Percentiles rank a stretch among this genome's conserved stretches.
Evolutionary conservation across 805 yeast species (phyloP).

Genomic region (Yamadazyma philogaea): DNA sequence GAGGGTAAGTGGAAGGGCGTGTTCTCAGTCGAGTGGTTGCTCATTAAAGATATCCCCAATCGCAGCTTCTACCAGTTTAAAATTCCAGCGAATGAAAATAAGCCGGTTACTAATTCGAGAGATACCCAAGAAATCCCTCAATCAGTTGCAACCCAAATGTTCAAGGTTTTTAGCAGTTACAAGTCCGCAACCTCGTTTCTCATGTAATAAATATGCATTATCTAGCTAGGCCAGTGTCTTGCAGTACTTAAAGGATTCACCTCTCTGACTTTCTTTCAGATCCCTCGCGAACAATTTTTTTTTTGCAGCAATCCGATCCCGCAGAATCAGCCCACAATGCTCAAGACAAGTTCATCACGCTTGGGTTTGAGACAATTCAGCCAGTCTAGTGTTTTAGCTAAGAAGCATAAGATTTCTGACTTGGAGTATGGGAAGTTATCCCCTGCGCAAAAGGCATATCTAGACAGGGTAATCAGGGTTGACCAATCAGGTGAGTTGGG

Average conservation of each 20-base stretch:
- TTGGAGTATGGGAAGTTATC: constrained; percentile 38
- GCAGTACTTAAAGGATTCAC: not conserved
- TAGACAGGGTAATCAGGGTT: constrained; percentile 77
- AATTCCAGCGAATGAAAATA: constrained; percentile 44
- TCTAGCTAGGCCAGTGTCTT: not conserved
- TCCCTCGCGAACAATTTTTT: not conserved
- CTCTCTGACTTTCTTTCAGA: not conserved
- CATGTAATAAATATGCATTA: not conserved
- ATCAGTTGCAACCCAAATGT: constrained; percentile 45
- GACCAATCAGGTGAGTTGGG: constrained; percentile 99
- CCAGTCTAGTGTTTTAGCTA: not conserved
- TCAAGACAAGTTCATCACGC: not conserved
- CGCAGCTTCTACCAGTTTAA: constrained; percentile 43
- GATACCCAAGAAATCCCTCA: constrained; percentile 60
- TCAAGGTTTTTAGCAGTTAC: constrained; percentile 40
- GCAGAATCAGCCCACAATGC: not conserved
- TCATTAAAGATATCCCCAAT: constrained; percentile 51
- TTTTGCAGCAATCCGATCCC: not conserved
- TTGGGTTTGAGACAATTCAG: not conserved
- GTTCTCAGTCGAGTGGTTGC: constrained; percentile 53
- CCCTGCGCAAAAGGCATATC: constrained; percentile 63
- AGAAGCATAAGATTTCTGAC: constrained; percentile 12
- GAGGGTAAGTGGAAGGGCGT: constrained; percentile 50
- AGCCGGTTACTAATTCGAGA: constrained; percentile 56
- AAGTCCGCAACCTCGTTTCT: constrained; percentile 13